A percentile compares a stretch with the other conserved stretches of the same genome.
These are phyloP conservation scores for Scutellaria galericulata DNA, from an alignment of 257 asterid genomes.

Conservation along the genomic window DNA sequence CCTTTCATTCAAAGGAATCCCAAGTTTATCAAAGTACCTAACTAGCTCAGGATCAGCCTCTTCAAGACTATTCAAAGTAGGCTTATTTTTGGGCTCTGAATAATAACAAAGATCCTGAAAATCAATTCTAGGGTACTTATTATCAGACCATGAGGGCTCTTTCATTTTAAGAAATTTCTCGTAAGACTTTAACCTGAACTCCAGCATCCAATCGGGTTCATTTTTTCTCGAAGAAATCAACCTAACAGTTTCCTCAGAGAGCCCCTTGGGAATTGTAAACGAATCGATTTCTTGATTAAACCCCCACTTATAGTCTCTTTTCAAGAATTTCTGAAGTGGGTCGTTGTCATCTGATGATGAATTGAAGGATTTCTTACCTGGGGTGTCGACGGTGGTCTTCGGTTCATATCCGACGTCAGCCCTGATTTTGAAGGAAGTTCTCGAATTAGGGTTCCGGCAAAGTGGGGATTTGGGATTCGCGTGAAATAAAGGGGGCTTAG, in stretches of 20 bases:
- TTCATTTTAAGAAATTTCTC: constrained; percentile 67
- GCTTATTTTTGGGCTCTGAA: constrained; percentile 91
- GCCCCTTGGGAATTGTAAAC: constrained; percentile 81
- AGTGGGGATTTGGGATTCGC: constrained; percentile 40
- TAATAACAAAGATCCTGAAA: constrained; percentile 79
- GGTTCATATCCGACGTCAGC: constrained; percentile 74
- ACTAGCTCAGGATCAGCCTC: constrained; percentile 91
- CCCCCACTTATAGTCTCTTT: constrained; percentile 88
- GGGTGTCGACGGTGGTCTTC: constrained; percentile 56
- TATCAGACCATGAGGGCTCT: constrained; percentile 95
- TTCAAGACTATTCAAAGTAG: constrained; percentile 79
- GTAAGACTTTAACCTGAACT: constrained; percentile 74
- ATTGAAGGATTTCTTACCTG: constrained; percentile 51
- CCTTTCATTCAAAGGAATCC: constrained; percentile 84
- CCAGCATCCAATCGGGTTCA: constrained; percentile 94
- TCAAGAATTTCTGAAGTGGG: constrained; percentile 75
- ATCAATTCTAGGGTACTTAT: constrained; percentile 71
- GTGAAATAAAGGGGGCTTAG: constrained; percentile 41
- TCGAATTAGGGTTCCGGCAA: constrained; percentile 46
- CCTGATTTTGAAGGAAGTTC: constrained; percentile 58
- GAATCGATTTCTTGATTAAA: constrained; percentile 86
- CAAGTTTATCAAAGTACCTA: constrained; percentile 81
- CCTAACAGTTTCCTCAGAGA: constrained; percentile 80
- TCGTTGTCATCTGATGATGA: constrained; percentile 55
- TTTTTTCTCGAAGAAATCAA: constrained; percentile 72